Evolutionary conservation across 2,329 filamentous ascomycete genomes (phyloP).

Genomic region (Raffaelea arxii): DNA sequence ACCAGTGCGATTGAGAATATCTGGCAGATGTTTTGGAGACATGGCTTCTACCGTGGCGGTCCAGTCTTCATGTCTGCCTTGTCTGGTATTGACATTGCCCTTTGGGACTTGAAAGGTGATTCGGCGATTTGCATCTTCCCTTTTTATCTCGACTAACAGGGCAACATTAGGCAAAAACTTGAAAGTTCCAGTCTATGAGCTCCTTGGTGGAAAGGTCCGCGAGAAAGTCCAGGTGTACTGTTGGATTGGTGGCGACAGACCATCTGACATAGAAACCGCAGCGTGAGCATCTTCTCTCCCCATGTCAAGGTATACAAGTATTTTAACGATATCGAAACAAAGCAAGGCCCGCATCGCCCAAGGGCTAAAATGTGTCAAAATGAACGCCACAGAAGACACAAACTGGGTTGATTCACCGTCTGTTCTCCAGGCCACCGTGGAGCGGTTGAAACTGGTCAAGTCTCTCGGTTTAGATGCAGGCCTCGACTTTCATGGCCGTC

Average conservation of each 20-base stretch:
- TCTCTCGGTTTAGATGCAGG: constrained; percentile 54
- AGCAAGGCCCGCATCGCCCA: constrained; percentile 42
- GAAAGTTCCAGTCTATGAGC: constrained; percentile 51
- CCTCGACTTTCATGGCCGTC: constrained; percentile 59
- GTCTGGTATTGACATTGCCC: constrained; percentile 60
- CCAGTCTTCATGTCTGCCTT: constrained; percentile 64
- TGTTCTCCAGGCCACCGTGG: constrained; percentile 44
- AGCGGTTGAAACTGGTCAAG: constrained; percentile 54
- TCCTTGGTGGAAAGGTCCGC: constrained; percentile 57
- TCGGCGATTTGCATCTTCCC: too few relatives aligned
- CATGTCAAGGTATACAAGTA: background rate
- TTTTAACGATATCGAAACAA: background rate
- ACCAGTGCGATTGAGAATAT: constrained; percentile 49
- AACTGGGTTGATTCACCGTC: constrained; percentile 58
- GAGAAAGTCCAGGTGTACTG: constrained; percentile 56
- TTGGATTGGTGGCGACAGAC: constrained; percentile 61
- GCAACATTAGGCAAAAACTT: constrained; percentile 12
- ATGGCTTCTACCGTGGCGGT: constrained; percentile 60
- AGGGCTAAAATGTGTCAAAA: constrained; percentile 52
- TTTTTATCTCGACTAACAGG: too few relatives aligned
- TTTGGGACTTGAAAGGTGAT: constrained; percentile 61
- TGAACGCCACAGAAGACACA: constrained; percentile 61
- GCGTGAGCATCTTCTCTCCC: constrained; percentile 27
- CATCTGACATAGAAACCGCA: constrained; percentile 46
- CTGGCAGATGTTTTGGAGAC: constrained; percentile 56